Percentiles rank a stretch among this genome's conserved stretches.
These are phyloP conservation scores for Auriscalpium orientale DNA, from an alignment of 768 basidiomycete genomes.

Conservation along the genomic window DNA sequence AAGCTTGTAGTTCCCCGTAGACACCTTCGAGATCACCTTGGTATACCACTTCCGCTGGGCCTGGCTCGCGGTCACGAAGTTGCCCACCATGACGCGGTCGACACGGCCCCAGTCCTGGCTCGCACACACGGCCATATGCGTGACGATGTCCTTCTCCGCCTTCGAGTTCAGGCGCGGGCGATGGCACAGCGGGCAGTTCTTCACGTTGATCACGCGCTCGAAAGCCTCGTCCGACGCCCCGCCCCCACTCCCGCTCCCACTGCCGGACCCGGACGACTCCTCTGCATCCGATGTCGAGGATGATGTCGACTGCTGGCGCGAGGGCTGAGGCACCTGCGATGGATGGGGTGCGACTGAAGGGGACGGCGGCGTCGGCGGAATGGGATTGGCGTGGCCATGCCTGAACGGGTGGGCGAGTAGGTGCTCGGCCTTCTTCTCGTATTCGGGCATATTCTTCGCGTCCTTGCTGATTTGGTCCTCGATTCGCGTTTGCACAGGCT, in stretches of 20 bases:
- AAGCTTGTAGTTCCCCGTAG: slow-evolving; percentile 79
- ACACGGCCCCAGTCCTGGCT: slow-evolving; percentile 88
- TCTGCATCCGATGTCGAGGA: slow-evolving; percentile 41
- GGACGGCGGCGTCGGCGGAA: neutral
- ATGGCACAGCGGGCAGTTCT: slow-evolving; percentile 90
- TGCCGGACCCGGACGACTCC: slow-evolving; percentile 24
- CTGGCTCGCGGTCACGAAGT: slow-evolving; percentile 90
- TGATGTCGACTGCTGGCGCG: slow-evolving; percentile 25
- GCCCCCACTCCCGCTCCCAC: slow-evolving; percentile 6
- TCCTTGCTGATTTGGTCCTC: neutral
- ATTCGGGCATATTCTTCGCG: neutral
- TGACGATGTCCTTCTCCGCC: slow-evolving; percentile 90
- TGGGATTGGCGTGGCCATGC: neutral
- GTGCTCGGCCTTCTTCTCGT: neutral
- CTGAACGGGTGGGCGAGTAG: neutral
- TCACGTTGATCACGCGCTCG: slow-evolving; percentile 92
- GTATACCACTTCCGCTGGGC: slow-evolving; percentile 98
- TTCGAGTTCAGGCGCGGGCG: slow-evolving; percentile 78
- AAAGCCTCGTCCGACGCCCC: slow-evolving; percentile 30
- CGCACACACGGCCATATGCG: slow-evolving; percentile 95
- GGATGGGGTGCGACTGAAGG: neutral
- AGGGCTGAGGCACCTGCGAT: slow-evolving; percentile 14
- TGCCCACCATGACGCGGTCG: slow-evolving; percentile 83
- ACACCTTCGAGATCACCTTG: slow-evolving; percentile 79
- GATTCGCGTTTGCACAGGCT: neutral